Base-by-base conservation (phyloP, 768 basidiomycete species). In the Thelephora ganbajun region DNA sequence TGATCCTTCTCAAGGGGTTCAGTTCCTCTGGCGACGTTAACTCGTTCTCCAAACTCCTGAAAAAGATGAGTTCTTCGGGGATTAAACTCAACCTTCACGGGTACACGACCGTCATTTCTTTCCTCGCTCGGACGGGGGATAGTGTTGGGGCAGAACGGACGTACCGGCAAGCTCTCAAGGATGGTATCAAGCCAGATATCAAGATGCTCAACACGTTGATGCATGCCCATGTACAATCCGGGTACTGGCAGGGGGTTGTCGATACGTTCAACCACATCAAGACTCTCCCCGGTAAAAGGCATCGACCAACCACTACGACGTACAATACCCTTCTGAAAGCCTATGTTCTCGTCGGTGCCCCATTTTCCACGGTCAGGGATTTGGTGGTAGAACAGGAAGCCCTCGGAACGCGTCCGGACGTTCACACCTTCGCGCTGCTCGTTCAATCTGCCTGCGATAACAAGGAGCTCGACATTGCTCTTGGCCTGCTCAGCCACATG, bases 261-360 rank as follows among this genome's bases (percentile, higher is more conserved):
- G 70, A 74, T 19, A 66, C 78, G 11, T 94, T 83, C 57, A 75
- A 82, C 53, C 77, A 74, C 53, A 64, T 88, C 41, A 61, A 63
- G 34, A 54, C 65, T 33, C 59, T 66, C 23, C 56, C 58, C 11
- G 44, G 54, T 47, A 62, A 66, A 47, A 58, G 66, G 36, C 60
- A 67, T 37, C 60, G 66, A 45, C 65, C 79, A 35, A 66, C 73
- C 36, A 71, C 83, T 57, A 72, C 77, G 44, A 70, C 82, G 45
- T 81, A 79, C 62, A 90, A 90, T 61, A 77, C 77, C 20, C 70
- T 96, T 20, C 65, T 94, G 54, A 88, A 87, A 62, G 88, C 89
- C 2, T 84, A 88, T 56, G 75, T 94, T 46, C 67, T 83, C 43
- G 73, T 87, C 33, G 88, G 84, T 20, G 77, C 87, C 2, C 89